Evolutionary conservation across 495 filamentous ascomycete genomes (phyloP), one percentile per base, ranked within the genome.

Genomic region (Talaromyces proteolyticus): DNA sequence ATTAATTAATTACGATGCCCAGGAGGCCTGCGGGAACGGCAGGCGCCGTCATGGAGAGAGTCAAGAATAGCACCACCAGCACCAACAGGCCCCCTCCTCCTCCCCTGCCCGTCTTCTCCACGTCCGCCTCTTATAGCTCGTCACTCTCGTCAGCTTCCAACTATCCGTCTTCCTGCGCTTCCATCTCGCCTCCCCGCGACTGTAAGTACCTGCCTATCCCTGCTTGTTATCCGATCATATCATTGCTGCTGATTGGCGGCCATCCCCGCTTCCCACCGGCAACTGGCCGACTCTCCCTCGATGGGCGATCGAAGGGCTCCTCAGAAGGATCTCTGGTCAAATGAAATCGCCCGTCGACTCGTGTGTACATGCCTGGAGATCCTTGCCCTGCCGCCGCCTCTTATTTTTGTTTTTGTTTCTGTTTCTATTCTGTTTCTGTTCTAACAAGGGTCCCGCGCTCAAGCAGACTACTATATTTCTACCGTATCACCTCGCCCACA

Each of bases 401-500:
- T n/a, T n/a, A n/a, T n/a, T n/a, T n/a, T n/a, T n/a, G n/a, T n/a
- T n/a, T n/a, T n/a, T n/a, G n/a, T n/a, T n/a, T n/a, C n/a, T n/a
- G n/a, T n/a, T n/a, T n/a, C n/a, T n/a, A n/a, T n/a, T n/a, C n/a
- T n/a, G n/a, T n/a, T n/a, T n/a, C n/a, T n/a, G n/a, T n/a, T n/a
- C 29, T 34, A 34, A 34, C 29, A 34, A 34, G 29, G 29, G 29
- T 4, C 4, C 29, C 29, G 29, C 14, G 8, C 8, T 34, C 29
- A 10, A 34, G 72, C 68, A 63, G 77, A 76, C 80, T 82, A 81
- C 72, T 78, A 89, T 55, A 67, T 68, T 66, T 79, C 72, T 3
- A 73, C 79, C 55, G 78, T 69, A 60, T 86, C 69, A 43, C 60
- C 57, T 49, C 68, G 60, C 48, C 73, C 56, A 22, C 67, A 70